phyloP scores from a whole-genome alignment of 352 stramenopile genomes.

The Phytopythium oedochilum region DNA sequence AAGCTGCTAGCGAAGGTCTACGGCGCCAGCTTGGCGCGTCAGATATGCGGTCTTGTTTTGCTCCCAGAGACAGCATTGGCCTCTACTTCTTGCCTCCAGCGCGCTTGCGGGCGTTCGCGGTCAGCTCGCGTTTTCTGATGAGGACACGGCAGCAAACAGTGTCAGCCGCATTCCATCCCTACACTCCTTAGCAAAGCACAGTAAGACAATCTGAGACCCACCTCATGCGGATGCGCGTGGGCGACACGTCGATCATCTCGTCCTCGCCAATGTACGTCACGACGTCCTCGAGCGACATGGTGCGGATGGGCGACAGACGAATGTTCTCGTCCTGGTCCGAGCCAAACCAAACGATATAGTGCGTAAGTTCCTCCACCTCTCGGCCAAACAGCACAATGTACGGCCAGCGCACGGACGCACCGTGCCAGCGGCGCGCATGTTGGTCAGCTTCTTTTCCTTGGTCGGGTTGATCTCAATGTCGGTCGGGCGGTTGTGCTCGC shows the following conservation, averaged over 20 bases:
- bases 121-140: slow-evolving; percentile 60
- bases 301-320: slow-evolving; percentile 88
- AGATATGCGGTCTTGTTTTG: no score
- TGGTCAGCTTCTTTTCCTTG: slow-evolving; percentile 96
- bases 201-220: no score
- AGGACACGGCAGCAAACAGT: background rate
- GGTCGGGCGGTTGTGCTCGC: slow-evolving; percentile 92
- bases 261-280: slow-evolving; percentile 97
- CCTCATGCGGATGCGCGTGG: slow-evolving; percentile 91
- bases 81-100: slow-evolving; percentile 53
- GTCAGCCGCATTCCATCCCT: background rate
- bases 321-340: slow-evolving; percentile 91
- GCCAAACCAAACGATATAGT: background rate
- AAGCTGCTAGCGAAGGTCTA: no score
- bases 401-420: slow-evolving; percentile 14
- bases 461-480: slow-evolving; percentile 99
- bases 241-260: slow-evolving; percentile 98
- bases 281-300: slow-evolving; percentile 96
- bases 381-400: background rate
- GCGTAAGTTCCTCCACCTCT: background rate
- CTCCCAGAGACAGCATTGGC: background rate
- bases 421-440: slow-evolving; percentile 93
- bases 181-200: no score
- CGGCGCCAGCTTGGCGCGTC: no score
- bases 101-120: slow-evolving; percentile 56